Conservation (phyloP, 352 stramenopile genomes). For the Halophytophthora polymorphica region DNA sequence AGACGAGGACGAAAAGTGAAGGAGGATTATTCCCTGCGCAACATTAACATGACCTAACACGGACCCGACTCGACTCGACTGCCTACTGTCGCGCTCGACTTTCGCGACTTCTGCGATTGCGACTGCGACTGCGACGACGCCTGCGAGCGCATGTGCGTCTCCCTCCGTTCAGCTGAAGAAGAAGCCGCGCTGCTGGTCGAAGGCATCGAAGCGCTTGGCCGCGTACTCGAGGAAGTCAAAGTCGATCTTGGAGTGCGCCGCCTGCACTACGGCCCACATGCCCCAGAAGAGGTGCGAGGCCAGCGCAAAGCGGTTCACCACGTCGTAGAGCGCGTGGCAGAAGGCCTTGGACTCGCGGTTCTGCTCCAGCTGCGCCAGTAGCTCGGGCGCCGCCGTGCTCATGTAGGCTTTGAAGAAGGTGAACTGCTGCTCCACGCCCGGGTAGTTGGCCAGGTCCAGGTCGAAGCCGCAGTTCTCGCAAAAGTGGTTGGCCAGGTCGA, state of each 20-base stretch:
- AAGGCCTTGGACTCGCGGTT: slow-evolving; percentile 82
- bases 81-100: slow-evolving; percentile 20
- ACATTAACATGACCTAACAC: slow-evolving; percentile 26
- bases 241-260: slow-evolving; percentile 86
- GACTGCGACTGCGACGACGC: slow-evolving; percentile 12
- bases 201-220: slow-evolving; percentile 76
- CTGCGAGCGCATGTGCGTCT: slow-evolving; percentile 10
- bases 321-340: slow-evolving; percentile 77
- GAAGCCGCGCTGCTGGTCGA: slow-evolving; percentile 68
- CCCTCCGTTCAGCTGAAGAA: slow-evolving; percentile 46
- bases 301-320: slow-evolving; percentile 86
- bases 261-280: slow-evolving; percentile 93
- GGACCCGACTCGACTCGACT: slow-evolving; percentile 23
- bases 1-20: not conserved
- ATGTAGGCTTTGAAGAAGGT: slow-evolving; percentile 88
- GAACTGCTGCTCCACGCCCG: slow-evolving; percentile 76
- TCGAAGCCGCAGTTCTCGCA: slow-evolving; percentile 94
- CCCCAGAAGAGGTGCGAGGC: slow-evolving; percentile 93
- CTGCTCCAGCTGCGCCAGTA: slow-evolving; percentile 58
- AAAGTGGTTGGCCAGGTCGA: slow-evolving; percentile 95
- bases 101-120: slow-evolving; percentile 16
- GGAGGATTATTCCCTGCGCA: not conserved
- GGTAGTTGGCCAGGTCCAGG: slow-evolving; percentile 85
- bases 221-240: slow-evolving; percentile 89
- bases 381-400: slow-evolving; percentile 50